Base-by-base conservation (phyloP, 2,329 filamentous ascomycete species). In the Diaporthe capsici region DNA sequence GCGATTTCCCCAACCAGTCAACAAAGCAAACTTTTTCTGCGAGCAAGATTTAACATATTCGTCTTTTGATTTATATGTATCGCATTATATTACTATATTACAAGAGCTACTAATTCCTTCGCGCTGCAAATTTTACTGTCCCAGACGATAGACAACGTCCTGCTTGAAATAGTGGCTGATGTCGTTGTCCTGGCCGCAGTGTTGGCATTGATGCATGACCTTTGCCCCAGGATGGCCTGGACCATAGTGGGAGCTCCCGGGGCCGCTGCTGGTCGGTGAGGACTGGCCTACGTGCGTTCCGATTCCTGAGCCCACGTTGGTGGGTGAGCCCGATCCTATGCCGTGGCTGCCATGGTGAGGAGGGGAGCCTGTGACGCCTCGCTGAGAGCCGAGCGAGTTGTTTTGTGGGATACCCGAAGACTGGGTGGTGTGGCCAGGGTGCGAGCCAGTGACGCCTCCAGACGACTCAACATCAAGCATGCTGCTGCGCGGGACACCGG, bases 141-240 rank as follows among this genome's bases (percentile, higher is more conserved):
- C 76, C 9, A 79, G 77, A n/a, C 79, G 77, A 57, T 80, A 81
- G 1, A 78, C 76, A 2, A 76, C 79, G 22, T 80, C 78, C 73
- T 79, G 77, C 42, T 70, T 74, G 73, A 80, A 80, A 49, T 80
- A 79, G 3, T 67, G 65, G 61, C 75, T 77, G 51, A 80, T 80
- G 68, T 80, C 78, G 25, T 78, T 79, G 13, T 79, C 78, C 17
- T 67, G 39, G 2, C 79, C 78, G 42, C 78, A 79, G 15, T 79
- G 77, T 60, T 80, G 71, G 70, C 79, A 78, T 5, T 63, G 53
- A 60, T 80, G 78, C 55, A 79, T 22, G 7, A 81, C 75, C 71
- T 78, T 79, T 17, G 78, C 76, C 1, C 73, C 77, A 25, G 77
- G 37, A 25, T 80, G 79, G 0, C 77, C 79, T 9, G 79, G 79